Base-by-base conservation (phyloP, 192 early-diverging fungal species). In the Jimgerdemannia lactiflua region DNA sequence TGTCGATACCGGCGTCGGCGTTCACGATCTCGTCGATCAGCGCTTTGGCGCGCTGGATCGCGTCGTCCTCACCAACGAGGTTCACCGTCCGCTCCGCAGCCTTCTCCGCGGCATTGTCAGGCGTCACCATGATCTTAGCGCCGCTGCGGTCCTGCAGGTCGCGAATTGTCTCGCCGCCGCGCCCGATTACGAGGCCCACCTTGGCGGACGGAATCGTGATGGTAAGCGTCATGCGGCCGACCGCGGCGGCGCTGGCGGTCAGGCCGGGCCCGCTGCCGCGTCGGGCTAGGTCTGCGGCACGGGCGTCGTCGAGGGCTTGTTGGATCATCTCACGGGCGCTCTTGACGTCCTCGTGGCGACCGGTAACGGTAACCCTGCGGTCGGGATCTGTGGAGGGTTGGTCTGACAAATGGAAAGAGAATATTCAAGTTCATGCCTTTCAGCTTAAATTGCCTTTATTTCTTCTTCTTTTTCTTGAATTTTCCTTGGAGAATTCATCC, bases 101-200 rank as follows among this genome's bases (percentile, higher is more conserved):
- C 42, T 77, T 72, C 29, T 29, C 29, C 14, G 73, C 70, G 42
- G 82, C 67, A n/a, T 71, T 74, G 41, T 91, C 90, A 3, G 88
- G 91, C 42, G 89, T 85, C 29, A 93, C 89, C 75, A 87, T 88
- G 75, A 94, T 90, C n/a, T 88, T 84, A 3, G 91, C 91, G 3
- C 91, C 90, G 69, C 89, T 88, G 42, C 86, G 73, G 64, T 86
- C 84, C 80, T 94, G 91, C 18, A 94, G 84, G 65, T 89, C 87
- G 19, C 90, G 84, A 77, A 94, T 94, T 11, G 87, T 94, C 77
- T 94, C 93, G 14, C 93, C 93, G 59, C 91, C 87, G 42, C 90
- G 80, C 20, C 92, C 92, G 82, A 97, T 97, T 4, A 97, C 91
- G 44, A 97, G 82, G 0, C 95, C 95, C 7, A 97, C 94, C 72